Evolutionary conservation across 2,329 filamentous ascomycete species (phyloP).

Genomic region (Neurospora sp.): DNA sequence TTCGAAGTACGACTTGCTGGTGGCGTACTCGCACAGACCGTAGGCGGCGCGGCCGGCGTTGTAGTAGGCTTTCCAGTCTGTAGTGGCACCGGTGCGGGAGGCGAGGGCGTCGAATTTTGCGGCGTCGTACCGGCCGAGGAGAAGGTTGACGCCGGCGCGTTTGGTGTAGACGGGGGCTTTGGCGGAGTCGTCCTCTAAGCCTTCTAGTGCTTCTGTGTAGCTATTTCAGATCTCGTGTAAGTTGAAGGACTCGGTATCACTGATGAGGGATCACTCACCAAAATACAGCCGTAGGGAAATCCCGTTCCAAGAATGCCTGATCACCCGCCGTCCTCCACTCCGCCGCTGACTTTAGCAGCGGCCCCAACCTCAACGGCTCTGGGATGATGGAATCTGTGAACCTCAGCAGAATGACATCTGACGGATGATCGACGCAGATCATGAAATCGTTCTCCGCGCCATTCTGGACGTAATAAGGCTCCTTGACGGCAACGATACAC

Average conservation of each 20-base stretch:
- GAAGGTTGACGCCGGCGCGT: constrained; percentile 23
- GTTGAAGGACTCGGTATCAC: not conserved
- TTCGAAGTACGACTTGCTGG: constrained; percentile 17
- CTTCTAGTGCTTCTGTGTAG: constrained; percentile 25
- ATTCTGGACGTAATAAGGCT: constrained; percentile 27
- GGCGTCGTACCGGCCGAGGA: constrained; percentile 24
- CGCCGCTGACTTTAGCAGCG: constrained; percentile 12
- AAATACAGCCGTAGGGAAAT: constrained; percentile 23
- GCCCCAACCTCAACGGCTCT: constrained; percentile 15
- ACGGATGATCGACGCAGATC: constrained; percentile 27
- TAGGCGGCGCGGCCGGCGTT: constrained; percentile 26
- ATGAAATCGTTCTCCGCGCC: constrained; percentile 20
- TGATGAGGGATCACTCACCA: constrained; percentile 17
- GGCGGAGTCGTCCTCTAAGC: constrained; percentile 9
- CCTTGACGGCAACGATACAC: constrained; percentile 25
- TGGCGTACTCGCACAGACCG: constrained; percentile 22
- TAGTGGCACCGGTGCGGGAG: constrained; percentile 13
- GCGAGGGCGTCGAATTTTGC: constrained; percentile 24
- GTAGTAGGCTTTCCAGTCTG: constrained; percentile 25
- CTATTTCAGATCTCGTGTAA: constrained; percentile 10
- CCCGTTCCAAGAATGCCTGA: constrained; percentile 21
- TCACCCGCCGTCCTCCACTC: constrained; percentile 18
- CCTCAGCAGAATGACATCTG: constrained; percentile 22
- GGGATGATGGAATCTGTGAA: constrained; percentile 24
- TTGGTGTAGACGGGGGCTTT: constrained; percentile 20